These are phyloP conservation scores for Pythium volutum DNA, from an alignment of 352 stramenopile species.

Conservation along the genomic window DNA sequence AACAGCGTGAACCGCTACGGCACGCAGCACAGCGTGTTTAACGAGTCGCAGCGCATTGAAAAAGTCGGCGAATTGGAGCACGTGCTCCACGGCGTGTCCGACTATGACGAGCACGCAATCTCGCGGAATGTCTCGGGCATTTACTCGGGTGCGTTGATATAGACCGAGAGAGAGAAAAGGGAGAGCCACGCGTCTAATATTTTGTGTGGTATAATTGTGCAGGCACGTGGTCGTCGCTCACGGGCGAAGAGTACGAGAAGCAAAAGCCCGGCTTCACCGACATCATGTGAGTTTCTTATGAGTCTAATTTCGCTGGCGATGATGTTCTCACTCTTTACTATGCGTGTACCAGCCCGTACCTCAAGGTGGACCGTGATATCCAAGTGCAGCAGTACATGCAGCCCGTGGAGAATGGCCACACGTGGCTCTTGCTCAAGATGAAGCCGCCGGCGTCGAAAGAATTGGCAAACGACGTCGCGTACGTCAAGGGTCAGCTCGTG, in stretches of 20 bases:
- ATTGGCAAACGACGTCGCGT: slow-evolving; percentile 61
- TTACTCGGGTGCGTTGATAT: slow-evolving; percentile 60
- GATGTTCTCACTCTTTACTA: no score
- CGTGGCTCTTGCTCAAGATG: slow-evolving; percentile 83
- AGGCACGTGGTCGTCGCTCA: slow-evolving; percentile 62
- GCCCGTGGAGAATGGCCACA: slow-evolving; percentile 63
- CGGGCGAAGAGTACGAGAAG: slow-evolving; percentile 54
- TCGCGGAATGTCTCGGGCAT: slow-evolving; percentile 76
- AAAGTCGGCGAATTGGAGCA: slow-evolving; percentile 51
- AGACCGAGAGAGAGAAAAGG: background rate
- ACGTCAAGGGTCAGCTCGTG: slow-evolving; percentile 77
- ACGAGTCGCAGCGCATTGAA: slow-evolving; percentile 55
- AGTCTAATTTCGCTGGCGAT: background rate
- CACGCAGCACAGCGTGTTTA: slow-evolving; percentile 41
- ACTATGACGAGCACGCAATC: slow-evolving; percentile 37
- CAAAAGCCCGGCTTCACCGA: slow-evolving; percentile 55
- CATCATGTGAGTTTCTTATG: slow-evolving; percentile 41
- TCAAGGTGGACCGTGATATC: slow-evolving; percentile 69
- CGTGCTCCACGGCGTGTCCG: slow-evolving; percentile 41
- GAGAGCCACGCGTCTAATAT: background rate
- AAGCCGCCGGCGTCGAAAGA: slow-evolving; percentile 69
- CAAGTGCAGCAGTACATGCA: slow-evolving; percentile 78
- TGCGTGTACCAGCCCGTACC: slow-evolving; percentile 38
- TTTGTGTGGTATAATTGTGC: background rate
- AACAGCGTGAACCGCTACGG: slow-evolving; percentile 6